Base-by-base conservation (phyloP, 106 monocot species). In the Dioscorea dumetorum region DNA sequence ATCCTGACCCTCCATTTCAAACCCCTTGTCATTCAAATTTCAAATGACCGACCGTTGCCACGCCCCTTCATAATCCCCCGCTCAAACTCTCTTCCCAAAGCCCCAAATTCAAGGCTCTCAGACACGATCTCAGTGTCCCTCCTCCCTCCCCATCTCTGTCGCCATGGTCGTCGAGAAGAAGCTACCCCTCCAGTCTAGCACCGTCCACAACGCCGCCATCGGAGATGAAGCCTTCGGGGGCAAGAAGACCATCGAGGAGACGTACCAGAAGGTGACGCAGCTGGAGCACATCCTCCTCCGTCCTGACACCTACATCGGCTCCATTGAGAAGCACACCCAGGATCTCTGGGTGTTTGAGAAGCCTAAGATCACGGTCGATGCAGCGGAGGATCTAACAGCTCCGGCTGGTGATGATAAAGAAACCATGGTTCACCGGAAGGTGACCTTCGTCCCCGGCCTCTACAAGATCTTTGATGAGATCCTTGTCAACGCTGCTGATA, bases 391-490 rank as follows among this genome's bases (percentile, higher is more conserved):
- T 41, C 41, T 10, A 41, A 5, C 41, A 41, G 41, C 41, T 0
- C 6, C 41, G 9, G 1, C 41, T 5, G 41, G 9, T 10, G 41
- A 76, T 70, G 89, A 93, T 60, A 35, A 60, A 60, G 84, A 58
- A 24, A 79, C 78, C 75, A 99, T 99, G 90, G 85, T 90, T 21
- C 66, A 77, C 59, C 77, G 89, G 11, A 19, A 73, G 63, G 68
- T 99, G 48, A 71, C 92, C 69, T 99, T 83, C 77, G 97, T 99
- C 31, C 97, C 97, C 1, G 97, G 97, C 8, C 80, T 99, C 28
- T 99, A 99, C 78, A 99, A 99, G 84, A 99, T 99, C 86, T 93
- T 99, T 73, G 97, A 99, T 67, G 97, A 99, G 87, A 99, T 99
- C 73, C 89, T 99, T 68, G 97, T 99, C 79, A 99, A 99, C 68